phyloP scores from a whole-genome alignment of 225 moss, liverwort and hornwort genomes.

The Physcomitrellopsis africana region DNA sequence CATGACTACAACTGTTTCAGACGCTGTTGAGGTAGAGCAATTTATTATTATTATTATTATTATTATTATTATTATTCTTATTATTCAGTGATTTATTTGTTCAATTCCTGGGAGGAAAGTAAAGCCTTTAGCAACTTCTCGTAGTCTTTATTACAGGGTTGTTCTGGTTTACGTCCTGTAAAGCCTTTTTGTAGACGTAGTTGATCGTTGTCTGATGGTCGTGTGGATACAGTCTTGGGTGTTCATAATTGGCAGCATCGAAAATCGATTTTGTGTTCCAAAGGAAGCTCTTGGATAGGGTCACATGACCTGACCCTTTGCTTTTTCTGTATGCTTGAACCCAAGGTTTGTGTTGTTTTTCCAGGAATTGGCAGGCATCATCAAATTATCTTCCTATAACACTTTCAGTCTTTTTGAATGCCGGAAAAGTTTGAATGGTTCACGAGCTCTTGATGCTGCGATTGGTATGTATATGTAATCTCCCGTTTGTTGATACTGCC shows the following conservation, averaged over 20 bases:
- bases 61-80: not conserved
- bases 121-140: not conserved
- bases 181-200: not conserved
- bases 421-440: conserved; percentile 71
- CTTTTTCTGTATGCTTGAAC: not conserved
- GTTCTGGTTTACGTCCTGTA: not conserved
- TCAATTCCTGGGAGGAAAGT: not conserved
- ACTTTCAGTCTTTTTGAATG: conserved; percentile 86
- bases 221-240: not conserved
- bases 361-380: conserved; percentile 85
- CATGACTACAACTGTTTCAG: conserved; percentile 80
- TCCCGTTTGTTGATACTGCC: not conserved
- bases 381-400: conserved; percentile 76
- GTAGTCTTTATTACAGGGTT: not conserved
- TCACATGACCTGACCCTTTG: not conserved
- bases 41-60: not conserved
- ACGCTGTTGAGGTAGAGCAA: conserved; percentile 76
- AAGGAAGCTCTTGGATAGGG: not conserved
- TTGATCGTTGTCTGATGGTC: not conserved
- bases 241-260: not conserved
- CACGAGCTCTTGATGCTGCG: conserved; percentile 73
- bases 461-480: conserved; percentile 45
- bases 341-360: not conserved
- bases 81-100: not conserved
- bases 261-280: not conserved